These are phyloP conservation scores for Talaromyces sp. DNA, from an alignment of 2,329 filamentous ascomycete genomes.

Conservation along the genomic window DNA sequence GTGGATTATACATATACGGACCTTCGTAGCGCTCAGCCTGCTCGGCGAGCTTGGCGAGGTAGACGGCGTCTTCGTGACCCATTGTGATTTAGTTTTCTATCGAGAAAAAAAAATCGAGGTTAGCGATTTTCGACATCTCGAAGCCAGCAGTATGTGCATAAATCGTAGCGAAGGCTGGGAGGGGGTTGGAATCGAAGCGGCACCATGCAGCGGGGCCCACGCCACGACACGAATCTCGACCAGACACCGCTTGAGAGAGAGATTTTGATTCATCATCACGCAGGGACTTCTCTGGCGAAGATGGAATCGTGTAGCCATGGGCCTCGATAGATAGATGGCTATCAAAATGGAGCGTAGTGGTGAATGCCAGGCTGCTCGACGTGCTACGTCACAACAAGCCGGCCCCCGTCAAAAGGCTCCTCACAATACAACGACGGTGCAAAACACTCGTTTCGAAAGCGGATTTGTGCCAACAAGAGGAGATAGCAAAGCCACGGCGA, in stretches of 20 bases:
- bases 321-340: neutral
- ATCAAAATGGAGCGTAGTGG: neutral
- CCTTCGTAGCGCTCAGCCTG: conserved; percentile 99
- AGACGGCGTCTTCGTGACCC: conserved; percentile 99
- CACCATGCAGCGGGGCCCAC: neutral
- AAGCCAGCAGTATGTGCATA: neutral
- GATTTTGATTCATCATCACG: neutral
- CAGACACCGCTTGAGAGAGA: neutral
- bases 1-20: conserved; percentile 43
- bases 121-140: neutral
- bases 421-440: neutral
- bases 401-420: neutral
- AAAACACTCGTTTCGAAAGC: neutral
- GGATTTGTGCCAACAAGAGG: neutral
- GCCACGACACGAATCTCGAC: neutral
- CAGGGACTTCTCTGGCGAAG: neutral
- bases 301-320: neutral
- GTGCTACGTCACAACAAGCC: conserved; percentile 13
- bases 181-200: neutral
- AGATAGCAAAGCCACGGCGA: neutral
- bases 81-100: conserved; percentile 60
- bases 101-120: neutral
- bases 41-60: conserved; percentile 99
- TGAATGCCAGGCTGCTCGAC: neutral
- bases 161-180: neutral